Conservation (phyloP, 108 stramenopile genomes). For the Aurantiochytrium sp. region DNA sequence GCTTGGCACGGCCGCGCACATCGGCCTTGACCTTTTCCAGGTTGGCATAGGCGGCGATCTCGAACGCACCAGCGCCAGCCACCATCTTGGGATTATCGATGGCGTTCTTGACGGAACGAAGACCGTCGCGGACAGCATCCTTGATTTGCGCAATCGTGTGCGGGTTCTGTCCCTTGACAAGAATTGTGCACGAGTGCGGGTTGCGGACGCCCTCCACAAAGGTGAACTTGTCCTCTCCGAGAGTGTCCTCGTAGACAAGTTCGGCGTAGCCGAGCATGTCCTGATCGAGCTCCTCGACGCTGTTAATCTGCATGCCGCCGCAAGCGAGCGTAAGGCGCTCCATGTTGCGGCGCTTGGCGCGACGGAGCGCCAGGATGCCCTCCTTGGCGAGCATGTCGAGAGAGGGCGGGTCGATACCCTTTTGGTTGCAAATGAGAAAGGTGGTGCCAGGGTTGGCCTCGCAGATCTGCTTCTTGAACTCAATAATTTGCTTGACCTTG, state of each 20-base stretch:
- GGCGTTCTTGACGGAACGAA: constrained; percentile 90
- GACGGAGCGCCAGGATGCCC: constrained; percentile 87
- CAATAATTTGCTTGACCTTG: constrained; percentile 81
- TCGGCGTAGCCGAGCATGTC: constrained; percentile 85
- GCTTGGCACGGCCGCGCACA: constrained; percentile 78
- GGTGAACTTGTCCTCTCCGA: constrained; percentile 97
- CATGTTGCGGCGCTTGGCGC: constrained; percentile 98
- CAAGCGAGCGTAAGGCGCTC: constrained; percentile 94
- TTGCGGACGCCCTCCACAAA: constrained; percentile 91
- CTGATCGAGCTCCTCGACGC: constrained; percentile 80
- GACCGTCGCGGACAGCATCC: constrained; percentile 94
- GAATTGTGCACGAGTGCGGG: constrained; percentile 83
- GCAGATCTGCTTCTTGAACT: constrained; percentile 87
- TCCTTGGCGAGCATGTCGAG: constrained; percentile 99
- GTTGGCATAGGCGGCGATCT: constrained; percentile 74
- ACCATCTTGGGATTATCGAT: constrained; percentile 85
- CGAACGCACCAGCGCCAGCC: constrained; percentile 95
- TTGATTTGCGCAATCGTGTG: constrained; percentile 95
- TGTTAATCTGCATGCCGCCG: constrained; percentile 88
- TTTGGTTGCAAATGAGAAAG: constrained; percentile 98
- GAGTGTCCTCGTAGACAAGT: constrained; percentile 80
- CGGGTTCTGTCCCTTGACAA: constrained; percentile 92
- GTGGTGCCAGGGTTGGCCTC: constrained; percentile 64
- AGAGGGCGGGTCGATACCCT: constrained; percentile 94
- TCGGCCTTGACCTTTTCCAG: constrained; percentile 52